Conservation (phyloP, 208 protist species). For the Borovskyia barvae region DNA sequence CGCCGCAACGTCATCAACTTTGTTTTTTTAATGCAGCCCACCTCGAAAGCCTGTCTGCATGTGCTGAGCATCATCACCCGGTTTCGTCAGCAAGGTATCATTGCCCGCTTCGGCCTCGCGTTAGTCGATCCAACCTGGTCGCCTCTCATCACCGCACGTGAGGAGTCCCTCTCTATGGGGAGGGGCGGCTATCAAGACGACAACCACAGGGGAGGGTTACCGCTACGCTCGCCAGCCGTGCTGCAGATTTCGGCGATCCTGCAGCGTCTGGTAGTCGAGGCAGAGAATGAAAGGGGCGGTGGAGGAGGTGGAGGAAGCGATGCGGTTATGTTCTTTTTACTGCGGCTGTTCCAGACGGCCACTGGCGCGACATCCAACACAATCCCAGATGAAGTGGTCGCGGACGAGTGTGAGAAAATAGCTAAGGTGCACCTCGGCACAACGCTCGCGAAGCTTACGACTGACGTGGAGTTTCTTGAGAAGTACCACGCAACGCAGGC, state of each 20-base stretch:
- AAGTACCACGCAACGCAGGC: constrained; percentile 41
- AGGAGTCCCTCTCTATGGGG: background rate
- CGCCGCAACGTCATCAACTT: constrained; percentile 23
- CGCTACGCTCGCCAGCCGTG: constrained; percentile 11
- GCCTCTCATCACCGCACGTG: constrained; percentile 1
- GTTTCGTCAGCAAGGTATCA: background rate
- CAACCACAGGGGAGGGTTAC: too few species aligned
- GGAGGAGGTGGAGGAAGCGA: too few species aligned
- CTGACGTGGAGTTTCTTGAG: constrained; percentile 18
- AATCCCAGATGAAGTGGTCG: background rate
- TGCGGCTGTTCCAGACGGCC: constrained; percentile 9
- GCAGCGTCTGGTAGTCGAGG: constrained; percentile 10
- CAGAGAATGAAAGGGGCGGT: too few species aligned
- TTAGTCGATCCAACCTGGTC: constrained; percentile 22
- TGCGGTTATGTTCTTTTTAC: constrained; percentile 8
- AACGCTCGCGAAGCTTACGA: constrained; percentile 22
- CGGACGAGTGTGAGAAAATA: constrained; percentile 2
- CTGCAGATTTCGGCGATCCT: constrained; percentile 11
- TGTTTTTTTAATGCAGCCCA: constrained; percentile 19
- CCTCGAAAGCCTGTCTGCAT: constrained; percentile 11
- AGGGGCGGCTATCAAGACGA: background rate
- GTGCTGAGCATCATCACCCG: constrained; percentile 1
- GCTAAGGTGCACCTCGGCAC: background rate
- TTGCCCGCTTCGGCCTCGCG: constrained; percentile 23
- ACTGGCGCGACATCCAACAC: background rate